These are phyloP conservation scores for Calendula officinalis DNA, from an alignment of 129 eudicot genomes.

Conservation along the genomic window DNA sequence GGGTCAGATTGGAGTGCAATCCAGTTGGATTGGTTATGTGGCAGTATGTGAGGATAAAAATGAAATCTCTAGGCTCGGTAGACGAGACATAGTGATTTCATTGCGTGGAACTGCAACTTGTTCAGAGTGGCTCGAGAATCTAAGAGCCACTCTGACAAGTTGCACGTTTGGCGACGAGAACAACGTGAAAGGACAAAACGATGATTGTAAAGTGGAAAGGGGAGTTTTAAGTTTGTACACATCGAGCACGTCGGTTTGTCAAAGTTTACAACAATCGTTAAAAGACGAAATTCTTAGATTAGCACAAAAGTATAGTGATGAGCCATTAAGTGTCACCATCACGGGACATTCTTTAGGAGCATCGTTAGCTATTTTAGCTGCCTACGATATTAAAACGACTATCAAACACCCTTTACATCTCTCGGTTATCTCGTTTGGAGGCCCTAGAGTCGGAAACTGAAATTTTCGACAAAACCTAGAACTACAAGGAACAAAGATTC, in stretches of 20 bases:
- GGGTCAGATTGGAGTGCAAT: conserved; percentile 41
- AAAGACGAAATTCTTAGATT: conserved; percentile 45
- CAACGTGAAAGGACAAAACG: neutral
- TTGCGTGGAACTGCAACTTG: conserved; percentile 79
- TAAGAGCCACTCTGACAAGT: conserved; percentile 55
- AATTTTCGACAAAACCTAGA: conserved; percentile 62
- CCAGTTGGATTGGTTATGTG: conserved; percentile 86
- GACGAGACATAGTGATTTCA: conserved; percentile 79
- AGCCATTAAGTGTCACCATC: conserved; percentile 70
- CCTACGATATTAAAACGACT: conserved; percentile 64
- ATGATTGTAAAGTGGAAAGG: conserved; percentile 62
- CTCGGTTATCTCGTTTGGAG: conserved; percentile 85
- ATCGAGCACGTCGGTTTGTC: conserved; percentile 34
- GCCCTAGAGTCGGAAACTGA: conserved; percentile 86
- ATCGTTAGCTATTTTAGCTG: conserved; percentile 81
- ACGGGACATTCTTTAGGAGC: conserved; percentile 98
- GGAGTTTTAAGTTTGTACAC: conserved; percentile 88
- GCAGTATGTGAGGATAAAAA: conserved; percentile 64
- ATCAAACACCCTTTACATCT: conserved; percentile 48
- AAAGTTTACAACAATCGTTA: conserved; percentile 51
- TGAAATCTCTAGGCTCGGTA: conserved; percentile 64
- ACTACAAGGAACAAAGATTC: conserved; percentile 61
- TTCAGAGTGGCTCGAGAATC: conserved; percentile 81
- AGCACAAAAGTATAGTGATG: conserved; percentile 43
- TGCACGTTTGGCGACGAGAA: conserved; percentile 16